Evolutionary conservation across 768 basidiomycete species (phyloP).

Genomic region (Scleroderma bovista): DNA sequence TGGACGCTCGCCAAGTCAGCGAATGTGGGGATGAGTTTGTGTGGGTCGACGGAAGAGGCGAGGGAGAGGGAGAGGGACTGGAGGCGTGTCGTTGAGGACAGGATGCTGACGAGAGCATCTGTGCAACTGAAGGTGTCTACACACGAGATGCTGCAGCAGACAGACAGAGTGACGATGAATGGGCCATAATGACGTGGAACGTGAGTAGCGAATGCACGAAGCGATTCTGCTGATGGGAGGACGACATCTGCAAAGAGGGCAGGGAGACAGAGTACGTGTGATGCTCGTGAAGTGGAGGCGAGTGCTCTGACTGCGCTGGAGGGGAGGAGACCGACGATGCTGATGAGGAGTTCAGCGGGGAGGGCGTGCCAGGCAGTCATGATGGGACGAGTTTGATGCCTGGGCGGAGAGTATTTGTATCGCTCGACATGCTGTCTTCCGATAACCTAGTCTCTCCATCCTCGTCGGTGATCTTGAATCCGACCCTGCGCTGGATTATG

Average conservation of each 20-base stretch:
- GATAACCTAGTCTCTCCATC: not conserved
- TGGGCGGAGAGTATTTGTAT: no score
- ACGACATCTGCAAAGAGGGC: slow-evolving; percentile 54
- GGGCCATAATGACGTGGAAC: slow-evolving; percentile 52
- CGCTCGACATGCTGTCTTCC: no score
- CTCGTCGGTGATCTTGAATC: not conserved
- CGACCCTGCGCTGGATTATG: no score
- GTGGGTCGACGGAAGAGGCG: slow-evolving; percentile 18
- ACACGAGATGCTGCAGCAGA: slow-evolving; percentile 30
- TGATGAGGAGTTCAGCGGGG: slow-evolving; percentile 62
- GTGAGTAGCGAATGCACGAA: slow-evolving; percentile 46
- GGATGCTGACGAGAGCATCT: slow-evolving; percentile 45
- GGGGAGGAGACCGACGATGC: slow-evolving; percentile 47
- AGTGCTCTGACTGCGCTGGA: slow-evolving; percentile 40
- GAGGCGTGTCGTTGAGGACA: slow-evolving; percentile 45
- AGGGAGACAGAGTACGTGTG: slow-evolving; percentile 53
- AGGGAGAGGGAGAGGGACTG: slow-evolving; percentile 22
- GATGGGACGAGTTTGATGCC: not conserved
- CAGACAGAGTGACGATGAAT: slow-evolving; percentile 47
- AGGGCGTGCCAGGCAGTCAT: slow-evolving; percentile 46
- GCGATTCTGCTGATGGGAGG: slow-evolving; percentile 40
- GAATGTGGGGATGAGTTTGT: slow-evolving; percentile 18
- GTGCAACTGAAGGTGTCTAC: slow-evolving; percentile 31
- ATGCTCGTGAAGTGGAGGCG: slow-evolving; percentile 42
- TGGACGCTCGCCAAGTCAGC: slow-evolving; percentile 11